Conservation (phyloP, 2,329 filamentous ascomycete species). For the Eurotiales sp. region DNA sequence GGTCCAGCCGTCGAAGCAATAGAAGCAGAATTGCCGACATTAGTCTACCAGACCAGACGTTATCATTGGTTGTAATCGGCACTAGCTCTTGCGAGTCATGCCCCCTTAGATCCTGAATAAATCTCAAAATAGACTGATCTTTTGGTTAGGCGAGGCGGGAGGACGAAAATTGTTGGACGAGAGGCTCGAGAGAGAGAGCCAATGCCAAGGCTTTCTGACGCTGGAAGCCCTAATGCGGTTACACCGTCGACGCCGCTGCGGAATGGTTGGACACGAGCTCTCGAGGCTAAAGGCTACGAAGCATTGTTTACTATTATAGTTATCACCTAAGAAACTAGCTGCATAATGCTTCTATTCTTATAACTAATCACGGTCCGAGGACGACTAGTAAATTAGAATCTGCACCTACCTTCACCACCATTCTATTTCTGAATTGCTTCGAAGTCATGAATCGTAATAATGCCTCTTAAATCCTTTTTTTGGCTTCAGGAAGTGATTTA, state of each 20-base stretch:
- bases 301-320: neutral
- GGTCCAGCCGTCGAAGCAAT: neutral
- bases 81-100: neutral
- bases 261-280: conserved; percentile 6
- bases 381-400: no score
- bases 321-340: neutral
- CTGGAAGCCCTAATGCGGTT: conserved; percentile 7
- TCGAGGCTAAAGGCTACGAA: no score
- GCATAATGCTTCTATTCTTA: neutral
- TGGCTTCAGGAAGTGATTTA: no score
- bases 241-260: neutral
- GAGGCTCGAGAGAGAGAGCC: no score
- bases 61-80: neutral
- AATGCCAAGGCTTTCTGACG: neutral
- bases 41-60: neutral
- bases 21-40: neutral
- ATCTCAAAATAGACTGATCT: neutral
- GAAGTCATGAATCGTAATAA: no score
- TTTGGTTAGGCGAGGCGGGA: neutral
- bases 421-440: no score
- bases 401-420: no score
- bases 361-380: no score
- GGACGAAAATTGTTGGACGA: no score
- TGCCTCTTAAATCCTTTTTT: no score
- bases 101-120: conserved; percentile 7